These are phyloP conservation scores for Ceratocystis huliohia DNA, from an alignment of 2,329 filamentous ascomycete species.

Conservation along the genomic window DNA sequence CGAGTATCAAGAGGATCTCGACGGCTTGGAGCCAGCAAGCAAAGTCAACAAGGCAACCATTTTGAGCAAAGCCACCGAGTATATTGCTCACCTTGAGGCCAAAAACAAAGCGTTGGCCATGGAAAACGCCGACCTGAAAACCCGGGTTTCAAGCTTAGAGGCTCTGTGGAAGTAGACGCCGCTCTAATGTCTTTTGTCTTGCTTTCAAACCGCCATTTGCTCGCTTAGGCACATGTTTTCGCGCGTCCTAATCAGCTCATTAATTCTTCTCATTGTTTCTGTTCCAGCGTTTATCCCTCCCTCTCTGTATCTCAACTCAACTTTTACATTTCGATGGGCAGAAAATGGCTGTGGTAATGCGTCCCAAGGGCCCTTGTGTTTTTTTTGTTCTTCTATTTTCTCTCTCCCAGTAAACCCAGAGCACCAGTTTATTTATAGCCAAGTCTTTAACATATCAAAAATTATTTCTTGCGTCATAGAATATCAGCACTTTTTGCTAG, in stretches of 20 bases:
- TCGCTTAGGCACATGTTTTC: background rate
- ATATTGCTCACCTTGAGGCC: constrained; percentile 30
- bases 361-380: no score
- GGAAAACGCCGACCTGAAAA: constrained; percentile 28
- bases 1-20: constrained; percentile 24
- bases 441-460: no score
- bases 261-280: no score
- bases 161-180: constrained; percentile 9
- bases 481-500: no score
- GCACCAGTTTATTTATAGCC: no score
- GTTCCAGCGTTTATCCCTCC: no score
- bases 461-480: no score
- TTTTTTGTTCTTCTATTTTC: no score
- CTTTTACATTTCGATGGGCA: background rate
- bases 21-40: constrained; percentile 28
- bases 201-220: no score
- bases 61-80: constrained; percentile 31
- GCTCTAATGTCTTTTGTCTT: background rate
- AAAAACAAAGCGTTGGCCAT: constrained; percentile 27
- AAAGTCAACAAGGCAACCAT: constrained; percentile 36
- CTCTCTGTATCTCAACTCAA: background rate
- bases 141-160: constrained; percentile 26
- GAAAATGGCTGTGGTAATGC: background rate
- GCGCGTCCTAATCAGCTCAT: background rate
- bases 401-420: no score